Percentiles rank a stretch among this genome's conserved stretches.
Conservation (phyloP, 202 grass and related monocot species). For the Panicum virgatum region DNA sequence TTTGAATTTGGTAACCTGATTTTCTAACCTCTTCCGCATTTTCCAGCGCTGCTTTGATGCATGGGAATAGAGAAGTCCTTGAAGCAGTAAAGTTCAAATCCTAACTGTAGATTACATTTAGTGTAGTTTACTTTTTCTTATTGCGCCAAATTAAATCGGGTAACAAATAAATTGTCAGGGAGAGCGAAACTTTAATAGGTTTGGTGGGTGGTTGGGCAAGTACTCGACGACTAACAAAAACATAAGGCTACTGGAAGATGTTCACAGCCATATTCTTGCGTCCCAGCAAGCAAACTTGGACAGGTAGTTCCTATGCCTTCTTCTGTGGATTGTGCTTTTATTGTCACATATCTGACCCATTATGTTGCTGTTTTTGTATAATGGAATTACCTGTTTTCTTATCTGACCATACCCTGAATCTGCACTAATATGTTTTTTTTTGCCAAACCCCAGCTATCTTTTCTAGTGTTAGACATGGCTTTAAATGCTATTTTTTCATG, state of each 20-base stretch:
- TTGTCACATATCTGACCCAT: neutral
- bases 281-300: conserved; percentile 86
- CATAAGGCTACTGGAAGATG: conserved; percentile 88
- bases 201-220: conserved; percentile 99
- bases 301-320: conserved; percentile 46
- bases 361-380: neutral
- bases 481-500: neutral
- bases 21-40: conserved; percentile 38
- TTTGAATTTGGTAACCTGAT: conserved; percentile 14
- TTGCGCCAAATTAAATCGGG: conserved; percentile 20
- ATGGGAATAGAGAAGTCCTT: conserved; percentile 82
- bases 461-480: neutral
- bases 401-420: neutral
- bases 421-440: neutral
- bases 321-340: conserved; percentile 1
- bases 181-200: conserved; percentile 96
- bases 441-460: neutral
- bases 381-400: too few relatives aligned
- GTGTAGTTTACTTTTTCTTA: conserved; percentile 27
- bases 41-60: conserved; percentile 87
- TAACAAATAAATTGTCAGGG: conserved; percentile 60
- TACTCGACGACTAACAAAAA: conserved; percentile 93
- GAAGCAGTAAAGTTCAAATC: conserved; percentile 72
- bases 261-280: conserved; percentile 84
- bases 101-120: conserved; percentile 11